Evolutionary conservation across 768 basidiomycete genomes (phyloP).

Genomic region (Lanmaoa rubissima): DNA sequence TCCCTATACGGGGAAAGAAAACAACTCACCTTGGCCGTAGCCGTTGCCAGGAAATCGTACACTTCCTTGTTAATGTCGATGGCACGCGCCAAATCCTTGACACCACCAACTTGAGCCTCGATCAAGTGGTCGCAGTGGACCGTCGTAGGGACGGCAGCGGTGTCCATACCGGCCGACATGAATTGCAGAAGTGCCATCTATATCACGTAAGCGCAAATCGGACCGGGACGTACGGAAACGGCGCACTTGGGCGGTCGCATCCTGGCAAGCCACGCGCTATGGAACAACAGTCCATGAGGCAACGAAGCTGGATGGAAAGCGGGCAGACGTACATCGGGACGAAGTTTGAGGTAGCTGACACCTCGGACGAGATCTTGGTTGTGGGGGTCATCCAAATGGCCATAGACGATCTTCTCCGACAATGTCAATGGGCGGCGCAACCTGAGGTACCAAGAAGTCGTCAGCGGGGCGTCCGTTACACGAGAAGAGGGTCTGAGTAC

Average conservation of each 20-base stretch:
- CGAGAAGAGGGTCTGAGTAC: slow-evolving; percentile 38
- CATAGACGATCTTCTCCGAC: slow-evolving; percentile 97
- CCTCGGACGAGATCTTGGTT: slow-evolving; percentile 91
- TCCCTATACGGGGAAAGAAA: neutral
- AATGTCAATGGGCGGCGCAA: slow-evolving; percentile 87
- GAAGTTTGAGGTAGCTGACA: slow-evolving; percentile 92
- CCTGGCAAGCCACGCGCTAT: slow-evolving; percentile 87
- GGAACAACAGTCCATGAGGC: slow-evolving; percentile 7
- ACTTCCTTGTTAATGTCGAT: slow-evolving; percentile 96
- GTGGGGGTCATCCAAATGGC: slow-evolving; percentile 93
- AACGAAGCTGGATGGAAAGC: neutral
- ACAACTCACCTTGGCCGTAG: slow-evolving; percentile 77
- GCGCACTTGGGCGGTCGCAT: slow-evolving; percentile 81
- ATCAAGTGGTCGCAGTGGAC: slow-evolving; percentile 99
- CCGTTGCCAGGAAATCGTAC: slow-evolving; percentile 98
- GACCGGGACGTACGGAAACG: slow-evolving; percentile 16
- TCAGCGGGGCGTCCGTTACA: neutral
- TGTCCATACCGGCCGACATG: slow-evolving; percentile 99
- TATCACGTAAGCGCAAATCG: slow-evolving; percentile 28
- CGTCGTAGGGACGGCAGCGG: slow-evolving; percentile 95
- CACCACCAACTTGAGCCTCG: slow-evolving; percentile 93
- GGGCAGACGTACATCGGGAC: slow-evolving; percentile 80
- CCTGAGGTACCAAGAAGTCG: slow-evolving; percentile 38
- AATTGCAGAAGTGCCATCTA: slow-evolving; percentile 99
- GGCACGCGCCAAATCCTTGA: slow-evolving; percentile 90